Conservation (phyloP, 768 basidiomycete genomes). For the Mycena alexandri region DNA sequence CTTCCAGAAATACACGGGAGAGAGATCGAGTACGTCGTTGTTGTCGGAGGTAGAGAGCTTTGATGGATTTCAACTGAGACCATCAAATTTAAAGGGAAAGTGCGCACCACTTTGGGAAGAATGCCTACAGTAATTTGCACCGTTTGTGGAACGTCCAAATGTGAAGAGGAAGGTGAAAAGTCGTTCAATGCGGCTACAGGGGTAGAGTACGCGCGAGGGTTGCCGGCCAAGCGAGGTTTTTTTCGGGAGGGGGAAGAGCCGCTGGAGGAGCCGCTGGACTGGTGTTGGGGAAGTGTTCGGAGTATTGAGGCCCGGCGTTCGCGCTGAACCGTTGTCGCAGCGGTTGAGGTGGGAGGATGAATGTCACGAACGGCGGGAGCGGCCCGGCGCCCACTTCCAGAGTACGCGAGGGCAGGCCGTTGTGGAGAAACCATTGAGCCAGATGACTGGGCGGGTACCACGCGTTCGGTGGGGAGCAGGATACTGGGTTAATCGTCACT, state of each 20-base stretch:
- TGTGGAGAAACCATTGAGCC: not conserved
- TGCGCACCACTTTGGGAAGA: slow-evolving; percentile 9
- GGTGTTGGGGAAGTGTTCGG: not conserved
- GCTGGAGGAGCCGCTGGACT: not conserved
- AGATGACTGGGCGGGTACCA: not conserved
- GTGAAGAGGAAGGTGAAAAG: too few relatives aligned
- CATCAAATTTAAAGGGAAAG: not conserved
- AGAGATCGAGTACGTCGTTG: not conserved
- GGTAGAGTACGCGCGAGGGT: too few relatives aligned
- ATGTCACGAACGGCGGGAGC: too few relatives aligned
- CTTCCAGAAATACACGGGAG: slow-evolving; percentile 13
- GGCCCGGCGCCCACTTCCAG: not conserved
- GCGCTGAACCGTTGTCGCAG: not conserved
- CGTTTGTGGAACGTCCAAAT: too few relatives aligned
- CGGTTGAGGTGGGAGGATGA: too few relatives aligned
- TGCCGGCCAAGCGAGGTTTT: too few relatives aligned
- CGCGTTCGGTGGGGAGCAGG: not conserved
- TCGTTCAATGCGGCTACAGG: not conserved
- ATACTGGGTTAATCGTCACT: not conserved
- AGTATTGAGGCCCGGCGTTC: not conserved
- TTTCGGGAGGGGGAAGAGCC: not conserved
- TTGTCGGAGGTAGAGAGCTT: not conserved
- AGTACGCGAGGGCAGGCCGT: slow-evolving; percentile 2
- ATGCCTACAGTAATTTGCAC: not conserved
- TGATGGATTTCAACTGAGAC: not conserved